Conservation (phyloP, 2,329 filamentous ascomycete species). For the Aspergillus sp. region DNA sequence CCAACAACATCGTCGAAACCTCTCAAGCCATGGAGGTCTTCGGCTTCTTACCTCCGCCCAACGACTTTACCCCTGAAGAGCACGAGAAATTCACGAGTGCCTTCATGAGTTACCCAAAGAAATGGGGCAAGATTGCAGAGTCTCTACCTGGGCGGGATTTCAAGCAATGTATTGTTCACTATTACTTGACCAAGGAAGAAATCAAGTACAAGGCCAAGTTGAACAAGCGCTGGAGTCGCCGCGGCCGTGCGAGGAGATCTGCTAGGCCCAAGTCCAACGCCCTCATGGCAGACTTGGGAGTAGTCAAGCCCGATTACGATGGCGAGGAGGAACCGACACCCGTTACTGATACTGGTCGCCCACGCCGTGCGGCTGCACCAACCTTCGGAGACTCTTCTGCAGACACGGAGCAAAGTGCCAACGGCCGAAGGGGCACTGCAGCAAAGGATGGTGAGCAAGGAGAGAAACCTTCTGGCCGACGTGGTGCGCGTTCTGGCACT, state of each 20-base stretch:
- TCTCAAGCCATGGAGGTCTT: conserved; percentile 48
- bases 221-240: conserved; percentile 51
- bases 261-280: conserved; percentile 52
- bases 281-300: conserved; percentile 52
- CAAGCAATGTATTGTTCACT: conserved; percentile 55
- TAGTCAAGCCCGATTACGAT: conserved; percentile 48
- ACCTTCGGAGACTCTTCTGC: conserved; percentile 50
- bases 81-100: conserved; percentile 52
- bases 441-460: conserved; percentile 41
- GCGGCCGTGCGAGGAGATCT: conserved; percentile 43
- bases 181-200: conserved; percentile 56
- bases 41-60: conserved; percentile 49
- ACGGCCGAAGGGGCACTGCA: conserved; percentile 39
- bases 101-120: conserved; percentile 55
- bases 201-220: conserved; percentile 56
- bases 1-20: conserved; percentile 48
- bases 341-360: conserved; percentile 56
- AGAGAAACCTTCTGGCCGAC: conserved; percentile 41
- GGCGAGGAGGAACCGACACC: conserved; percentile 49
- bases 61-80: conserved; percentile 54
- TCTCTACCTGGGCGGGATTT: conserved; percentile 51
- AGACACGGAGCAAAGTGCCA: conserved; percentile 34
- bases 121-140: conserved; percentile 57
- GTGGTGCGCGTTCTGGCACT: conserved; percentile 38
- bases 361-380: conserved; percentile 54